These are phyloP conservation scores for Plantago rigida DNA, from an alignment of 305 asterid species.

Conservation along the genomic window DNA sequence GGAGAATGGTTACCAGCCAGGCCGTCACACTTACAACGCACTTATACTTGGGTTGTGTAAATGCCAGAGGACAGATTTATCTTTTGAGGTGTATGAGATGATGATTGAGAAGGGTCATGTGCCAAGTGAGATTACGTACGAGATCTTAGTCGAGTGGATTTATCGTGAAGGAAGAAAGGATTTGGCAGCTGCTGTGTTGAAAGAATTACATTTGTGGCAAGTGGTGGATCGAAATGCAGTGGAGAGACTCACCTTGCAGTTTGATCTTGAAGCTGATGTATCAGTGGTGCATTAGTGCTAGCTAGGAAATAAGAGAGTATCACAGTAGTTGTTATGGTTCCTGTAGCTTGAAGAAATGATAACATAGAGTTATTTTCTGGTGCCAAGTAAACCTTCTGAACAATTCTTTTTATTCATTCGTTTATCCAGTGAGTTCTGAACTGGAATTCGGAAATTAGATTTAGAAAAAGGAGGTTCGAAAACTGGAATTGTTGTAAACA, in stretches of 20 bases:
- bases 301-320: no score
- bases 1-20: conserved; percentile 47
- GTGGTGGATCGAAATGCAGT: conserved; percentile 47
- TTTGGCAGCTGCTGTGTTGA: conserved; percentile 47
- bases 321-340: no score
- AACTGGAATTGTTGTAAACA: no score
- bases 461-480: no score
- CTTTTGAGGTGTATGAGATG: conserved; percentile 46
- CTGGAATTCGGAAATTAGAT: no score
- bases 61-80: conserved; percentile 56
- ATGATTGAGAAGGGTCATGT: conserved; percentile 56
- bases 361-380: no score
- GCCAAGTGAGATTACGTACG: conserved; percentile 70
- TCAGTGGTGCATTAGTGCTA: not conserved
- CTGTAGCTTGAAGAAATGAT: no score
- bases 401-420: no score
- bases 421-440: no score
- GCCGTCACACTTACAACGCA: conserved; percentile 52
- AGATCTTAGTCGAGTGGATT: conserved; percentile 63
- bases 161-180: conserved; percentile 57
- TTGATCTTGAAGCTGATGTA: conserved; percentile 44
- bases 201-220: conserved; percentile 45
- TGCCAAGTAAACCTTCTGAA: no score
- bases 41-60: conserved; percentile 79
- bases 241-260: conserved; percentile 62